Evolutionary conservation across 2,329 filamentous ascomycete genomes (phyloP), one percentile per base, ranked within the genome.

Genomic region (Proliferodiscus dingleyae): DNA sequence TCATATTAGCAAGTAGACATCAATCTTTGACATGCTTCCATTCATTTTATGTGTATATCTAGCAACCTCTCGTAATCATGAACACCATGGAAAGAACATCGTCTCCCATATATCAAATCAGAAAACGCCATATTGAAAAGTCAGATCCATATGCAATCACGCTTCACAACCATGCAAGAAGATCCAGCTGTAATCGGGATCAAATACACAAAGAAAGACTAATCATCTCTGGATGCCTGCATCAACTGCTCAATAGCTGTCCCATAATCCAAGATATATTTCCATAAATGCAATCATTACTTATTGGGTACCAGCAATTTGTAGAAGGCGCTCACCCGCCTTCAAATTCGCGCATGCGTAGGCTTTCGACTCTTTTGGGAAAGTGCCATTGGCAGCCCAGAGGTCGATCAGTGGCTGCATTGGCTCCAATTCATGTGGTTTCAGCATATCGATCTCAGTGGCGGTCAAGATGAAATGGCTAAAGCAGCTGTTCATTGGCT

Each of bases 381-480:
- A 86, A 21, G 90, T 87, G 48, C 90, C 89, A 62, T 91, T 91
- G 52, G 84, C 84, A 21, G 89, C 83, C 85, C 90, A 96, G 38
- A 96, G 77, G 61, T 96, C 89, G 57, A 97, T 87, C 57, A 97
- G 70, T 21, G 88, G 89, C 71, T 94, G 88, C 89, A 97, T 95
- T 18, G 91, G 91, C 73, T 96, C 90, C 59, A 94, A 78, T 68
- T 96, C 91, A 61, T 89, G 85, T 48, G 89, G 88, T 56, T 85
- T 85, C 51, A 97, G 78, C 71, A 97, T 84, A 59, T 87, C 85
- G 55, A 89, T 79, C 38, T 86, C 85, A 44, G 86, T 89, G 36
- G 85, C 85, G 3, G 87, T 88, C 18, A 88, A 77, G 52, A 90
- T 77, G 57, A 91, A 93, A 70, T 91, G 87, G 37, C 85, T 87